Evolutionary conservation across 1,284 basidiomycete species (phyloP), one percentile per base, ranked within the genome.

Genomic region (Naganishia albida): DNA sequence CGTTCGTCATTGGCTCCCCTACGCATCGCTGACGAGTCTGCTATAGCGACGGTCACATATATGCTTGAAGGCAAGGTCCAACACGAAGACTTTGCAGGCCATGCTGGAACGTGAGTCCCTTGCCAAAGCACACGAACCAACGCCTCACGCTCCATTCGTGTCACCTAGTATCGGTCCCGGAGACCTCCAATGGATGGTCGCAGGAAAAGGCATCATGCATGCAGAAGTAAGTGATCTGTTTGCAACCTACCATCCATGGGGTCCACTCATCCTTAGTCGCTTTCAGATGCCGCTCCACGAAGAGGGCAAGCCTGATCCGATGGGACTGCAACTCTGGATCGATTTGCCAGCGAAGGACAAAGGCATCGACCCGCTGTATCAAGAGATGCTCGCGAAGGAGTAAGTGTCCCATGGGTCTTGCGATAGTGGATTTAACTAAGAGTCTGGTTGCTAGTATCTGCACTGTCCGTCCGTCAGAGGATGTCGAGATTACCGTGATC

Each of bases 151-250:
- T 40, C 23, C 18, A 4, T 7, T n/a, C 39, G 40, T 28, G 38
- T 56, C 23, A 34, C 7, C 54, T 67, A 66, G 81, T 72, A 89
- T 97, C 68, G 85, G 86, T 50, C 80, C 88, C 4, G 93, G 94
- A 8, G 93, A 91, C 64, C 87, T 95, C 2, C 93, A 96, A 74
- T 96, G 92, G 91, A 96, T 96, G 93, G 88, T 87, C 73, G 93
- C 92, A 13, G 90, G 89, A 7, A 72, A 74, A 63, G 82, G 81
- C 10, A 73, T 77, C 73, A 88, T 93, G 64, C 90, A 93, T 72
- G 87, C 89, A 3, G 91, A 91, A 50, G 69, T 67, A 44, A 20
- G 66, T 65, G 23, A 10, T 26, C 12, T 20, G 25, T 40, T 49
- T 7, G 16, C 30, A 10, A 40, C 52, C 28, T 4, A 34, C 34